A percentile compares a stretch with the other conserved stretches of the same genome.
These are phyloP conservation scores for Rossbeevera mucosa DNA, from an alignment of 768 basidiomycete genomes.

Conservation along the genomic window DNA sequence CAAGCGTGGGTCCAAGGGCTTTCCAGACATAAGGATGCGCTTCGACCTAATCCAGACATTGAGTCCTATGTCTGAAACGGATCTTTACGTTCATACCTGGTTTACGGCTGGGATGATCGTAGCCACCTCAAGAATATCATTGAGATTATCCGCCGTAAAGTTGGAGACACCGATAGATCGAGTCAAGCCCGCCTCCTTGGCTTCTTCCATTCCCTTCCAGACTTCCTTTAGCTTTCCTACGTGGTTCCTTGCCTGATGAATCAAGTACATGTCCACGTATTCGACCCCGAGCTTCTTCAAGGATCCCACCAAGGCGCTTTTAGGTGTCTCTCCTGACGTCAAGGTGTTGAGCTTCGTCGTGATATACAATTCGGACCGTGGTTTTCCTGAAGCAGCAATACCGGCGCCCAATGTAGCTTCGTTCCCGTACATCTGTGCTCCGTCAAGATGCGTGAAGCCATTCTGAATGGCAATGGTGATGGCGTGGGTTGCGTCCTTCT, in stretches of 20 bases:
- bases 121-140: conserved; percentile 40
- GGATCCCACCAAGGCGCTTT: conserved; percentile 46
- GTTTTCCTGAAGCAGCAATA: conserved; percentile 45
- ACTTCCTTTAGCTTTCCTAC: conserved; percentile 43
- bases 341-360: conserved; percentile 49
- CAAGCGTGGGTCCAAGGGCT: conserved; percentile 35
- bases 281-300: conserved; percentile 50
- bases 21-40: conserved; percentile 51
- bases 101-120: conserved; percentile 49
- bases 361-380: conserved; percentile 55
- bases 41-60: conserved; percentile 37
- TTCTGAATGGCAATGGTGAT: conserved; percentile 48
- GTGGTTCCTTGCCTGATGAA: conserved; percentile 45
- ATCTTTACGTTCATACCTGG: conserved; percentile 34
- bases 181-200: conserved; percentile 40
- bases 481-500: conserved; percentile 38
- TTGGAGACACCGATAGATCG: conserved; percentile 55
- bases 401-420: conserved; percentile 51
- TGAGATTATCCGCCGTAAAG: conserved; percentile 40
- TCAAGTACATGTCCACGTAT: conserved; percentile 59
- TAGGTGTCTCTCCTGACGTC: conserved; percentile 42
- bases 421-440: conserved; percentile 57
- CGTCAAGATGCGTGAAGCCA: conserved; percentile 59
- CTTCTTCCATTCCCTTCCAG: conserved; percentile 61
- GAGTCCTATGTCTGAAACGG: not conserved